A percentile compares a stretch with the other conserved stretches of the same genome.
These are phyloP conservation scores for Panus rudis DNA, from an alignment of 768 basidiomycete genomes.

Conservation along the genomic window DNA sequence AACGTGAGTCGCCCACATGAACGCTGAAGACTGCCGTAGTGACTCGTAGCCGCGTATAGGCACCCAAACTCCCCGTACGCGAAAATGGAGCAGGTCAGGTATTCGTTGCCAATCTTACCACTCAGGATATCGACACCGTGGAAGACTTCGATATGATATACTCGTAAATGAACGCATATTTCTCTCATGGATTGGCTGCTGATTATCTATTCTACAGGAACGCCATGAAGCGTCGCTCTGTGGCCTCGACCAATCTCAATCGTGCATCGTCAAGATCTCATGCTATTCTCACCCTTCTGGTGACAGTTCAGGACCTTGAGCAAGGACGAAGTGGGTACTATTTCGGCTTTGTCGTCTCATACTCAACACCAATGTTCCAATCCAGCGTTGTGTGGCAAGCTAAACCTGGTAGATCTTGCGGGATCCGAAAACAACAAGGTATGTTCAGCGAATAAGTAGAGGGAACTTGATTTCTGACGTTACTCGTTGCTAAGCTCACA, in stretches of 20 bases:
- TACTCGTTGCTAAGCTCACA: conserved; percentile 41
- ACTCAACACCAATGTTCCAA: background rate
- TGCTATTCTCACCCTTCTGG: conserved; percentile 74
- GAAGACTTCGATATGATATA: conserved; percentile 44
- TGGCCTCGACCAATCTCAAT: conserved; percentile 83
- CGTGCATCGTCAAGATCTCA: conserved; percentile 82
- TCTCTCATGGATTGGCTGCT: background rate
- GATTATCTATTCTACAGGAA: conserved; percentile 32
- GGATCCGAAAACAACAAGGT: conserved; percentile 91
- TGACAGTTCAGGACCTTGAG: conserved; percentile 50
- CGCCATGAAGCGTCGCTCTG: conserved; percentile 73
- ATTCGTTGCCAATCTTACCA: conserved; percentile 46
- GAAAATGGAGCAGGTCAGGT: conserved; percentile 47
- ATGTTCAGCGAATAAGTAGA: conserved; percentile 1
- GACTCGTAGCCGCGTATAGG: conserved; percentile 24
- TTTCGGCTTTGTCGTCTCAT: too few species aligned
- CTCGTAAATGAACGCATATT: conserved; percentile 27
- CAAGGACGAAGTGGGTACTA: too few species aligned
- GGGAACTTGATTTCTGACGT: background rate
- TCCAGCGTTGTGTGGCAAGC: conserved; percentile 63
- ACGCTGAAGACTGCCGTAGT: too few species aligned
- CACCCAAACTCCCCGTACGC: conserved; percentile 47
- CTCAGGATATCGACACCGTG: conserved; percentile 29
- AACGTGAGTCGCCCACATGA: conserved; percentile 36
- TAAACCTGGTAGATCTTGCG: conserved; percentile 84